Base-by-base conservation (phyloP, 257 asterid species). In the Solanum megistacrolobum region DNA sequence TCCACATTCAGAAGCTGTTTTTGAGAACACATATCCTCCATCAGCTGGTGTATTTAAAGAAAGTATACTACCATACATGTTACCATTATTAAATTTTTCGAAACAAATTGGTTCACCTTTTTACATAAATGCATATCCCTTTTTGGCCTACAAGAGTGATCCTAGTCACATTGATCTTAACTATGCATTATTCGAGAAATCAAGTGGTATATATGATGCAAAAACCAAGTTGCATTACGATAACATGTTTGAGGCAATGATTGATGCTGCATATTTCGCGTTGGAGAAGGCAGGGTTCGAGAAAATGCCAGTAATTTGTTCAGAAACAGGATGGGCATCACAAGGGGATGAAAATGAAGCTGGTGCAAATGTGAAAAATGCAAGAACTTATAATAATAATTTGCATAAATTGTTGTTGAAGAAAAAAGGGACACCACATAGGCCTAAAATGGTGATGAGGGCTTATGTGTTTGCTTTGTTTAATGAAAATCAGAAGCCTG, bases 241-340 rank as follows among this genome's bases (percentile, higher is more conserved):
- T 75, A 95, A 93, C 91, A 95, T 96, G 98, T 95, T 95, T 13
- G 98, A 94, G n/a, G 98, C 98, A 12, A 89, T 86, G 91, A 89
- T 96, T 18, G 98, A 96, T 85, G 98, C 98, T 1, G 84, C 98
- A 0, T 95, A 96, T 25, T 93, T 91, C 2, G 98, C 98, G 4
- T 60, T 96, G 82, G 98, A 96, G 87, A 95, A 96, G 90, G 88
- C 75, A 2, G 96, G 95, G 4, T 94, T 88, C 11, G 87, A 55
- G 23, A 90, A 88, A 79, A 95, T 94, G 96, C 93, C 92, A 11
- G 98, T 95, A 5, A 92, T 96, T n/a, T 98, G 95, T 75, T 95
- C 98, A 1, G 98, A 96, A 75, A 96, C 98, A 0, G 98, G 98
- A 3, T 96, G 98, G 98, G 98, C 96, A 34, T 96, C 98, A 0